Base-by-base conservation (phyloP, 345 rosid genomes). In the Brassica juncea region DNA sequence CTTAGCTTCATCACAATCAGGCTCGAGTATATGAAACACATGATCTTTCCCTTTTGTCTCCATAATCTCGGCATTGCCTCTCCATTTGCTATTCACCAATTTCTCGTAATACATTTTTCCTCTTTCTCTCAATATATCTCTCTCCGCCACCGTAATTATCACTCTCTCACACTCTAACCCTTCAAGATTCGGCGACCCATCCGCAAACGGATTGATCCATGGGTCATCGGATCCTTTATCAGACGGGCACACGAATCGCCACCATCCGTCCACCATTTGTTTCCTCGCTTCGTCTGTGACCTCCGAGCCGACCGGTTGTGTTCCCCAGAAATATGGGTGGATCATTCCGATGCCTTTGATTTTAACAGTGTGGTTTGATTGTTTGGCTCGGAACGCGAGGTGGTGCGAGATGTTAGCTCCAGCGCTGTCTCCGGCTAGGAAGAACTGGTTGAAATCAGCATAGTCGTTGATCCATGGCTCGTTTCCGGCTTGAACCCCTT, bases 381-480 rank as follows among this genome's bases (percentile, higher is more conserved):
- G 80, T 72, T 76, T 83, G 16, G 81, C 34, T 80, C 73, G 74
- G 35, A 90, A 76, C 0, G 88, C 90, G 35, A 94, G 72, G 80
- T 92, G 92, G 76, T 94, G 96, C 0, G 88, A 80, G 30, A 94
- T 86, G 75, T 86, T 89, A 5, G 91, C 91, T 8, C 98, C 97
- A 0, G 88, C 88, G 31, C 98, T 94, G 66, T 94, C 98, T 1
- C 98, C 98, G 1, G 55, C 73, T 34, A 94, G 21, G 74, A 85
- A 86, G 8, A 92, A 35, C 55, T 78, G 74, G 31, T 79, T 80
- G 4, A 88, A 85, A 70, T 89, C 87, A 0, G 79, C 93, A 54
- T 57, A 58, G 15, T 88, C 85, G 49, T 72, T 62, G 67, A 94
- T 84, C 98, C 98, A 94, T 1, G 80, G 72, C 49, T 76, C 84